Evolutionary conservation across 2,329 filamentous ascomycete species (phyloP).

Genomic region (Claviceps paspali): DNA sequence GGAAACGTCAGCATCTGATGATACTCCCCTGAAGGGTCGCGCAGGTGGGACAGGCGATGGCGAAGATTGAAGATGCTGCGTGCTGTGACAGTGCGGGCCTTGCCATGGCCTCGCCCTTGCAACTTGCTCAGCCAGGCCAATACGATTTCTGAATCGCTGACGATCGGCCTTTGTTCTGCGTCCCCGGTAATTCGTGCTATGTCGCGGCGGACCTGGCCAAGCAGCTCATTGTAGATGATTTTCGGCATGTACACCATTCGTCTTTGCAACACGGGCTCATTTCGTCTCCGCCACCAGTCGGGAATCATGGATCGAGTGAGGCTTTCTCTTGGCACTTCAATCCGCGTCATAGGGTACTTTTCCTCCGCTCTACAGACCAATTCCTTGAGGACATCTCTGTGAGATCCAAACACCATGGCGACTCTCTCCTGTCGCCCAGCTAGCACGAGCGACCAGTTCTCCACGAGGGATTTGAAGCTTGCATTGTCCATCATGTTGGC

Average conservation of each 20-base stretch:
- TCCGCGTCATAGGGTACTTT: neutral
- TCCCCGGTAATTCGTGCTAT: neutral
- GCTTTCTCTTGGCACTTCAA: neutral
- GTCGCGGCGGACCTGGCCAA: conserved; percentile 4
- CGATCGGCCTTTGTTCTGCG: conserved; percentile 1
- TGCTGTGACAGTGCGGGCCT: neutral
- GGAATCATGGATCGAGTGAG: neutral
- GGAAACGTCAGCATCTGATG: conserved; percentile 5
- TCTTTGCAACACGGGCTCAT: neutral
- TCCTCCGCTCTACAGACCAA: conserved; percentile 1
- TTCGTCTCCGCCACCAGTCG: conserved; percentile 2
- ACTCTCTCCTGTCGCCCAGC: conserved; percentile 1
- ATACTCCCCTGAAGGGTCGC: conserved; percentile 5
- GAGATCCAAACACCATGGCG: conserved; percentile 1
- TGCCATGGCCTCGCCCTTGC: conserved; percentile 1
- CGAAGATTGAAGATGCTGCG: conserved; percentile 3
- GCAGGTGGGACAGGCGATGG: conserved; percentile 2
- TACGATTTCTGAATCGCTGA: conserved; percentile 5
- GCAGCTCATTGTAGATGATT: conserved; percentile 3
- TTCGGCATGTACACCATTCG: conserved; percentile 7
- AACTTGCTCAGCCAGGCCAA: conserved; percentile 6
- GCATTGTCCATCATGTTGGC: conserved; percentile 4
- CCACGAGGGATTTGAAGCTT: conserved; percentile 3
- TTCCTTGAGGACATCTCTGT: conserved; percentile 2
- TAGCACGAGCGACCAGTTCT: conserved; percentile 6